A percentile compares a stretch with the other conserved stretches of the same genome.
Evolutionary conservation across 2,329 filamentous ascomycete species (phyloP).

Genomic region (Helotiales sp.): DNA sequence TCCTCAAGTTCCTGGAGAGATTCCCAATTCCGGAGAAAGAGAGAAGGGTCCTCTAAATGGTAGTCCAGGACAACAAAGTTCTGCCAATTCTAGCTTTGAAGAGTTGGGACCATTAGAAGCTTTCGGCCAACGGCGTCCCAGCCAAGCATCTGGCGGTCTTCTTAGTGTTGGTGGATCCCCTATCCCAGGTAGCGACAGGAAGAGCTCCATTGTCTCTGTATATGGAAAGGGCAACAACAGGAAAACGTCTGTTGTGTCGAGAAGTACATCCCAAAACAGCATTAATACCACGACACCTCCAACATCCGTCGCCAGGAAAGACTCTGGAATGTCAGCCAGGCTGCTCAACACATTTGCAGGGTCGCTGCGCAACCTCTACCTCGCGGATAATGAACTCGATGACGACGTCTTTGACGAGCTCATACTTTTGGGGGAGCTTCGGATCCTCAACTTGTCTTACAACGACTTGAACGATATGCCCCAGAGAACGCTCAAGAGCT

Average conservation of each 20-base stretch:
- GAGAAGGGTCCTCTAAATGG: slow-evolving; percentile 15
- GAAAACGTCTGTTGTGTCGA: slow-evolving; percentile 80
- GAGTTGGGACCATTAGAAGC: slow-evolving; percentile 70
- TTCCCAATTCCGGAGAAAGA: slow-evolving; percentile 25
- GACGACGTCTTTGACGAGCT: slow-evolving; percentile 96
- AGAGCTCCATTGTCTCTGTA: slow-evolving; percentile 81
- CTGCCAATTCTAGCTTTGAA: slow-evolving; percentile 71
- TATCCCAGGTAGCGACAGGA: slow-evolving; percentile 63
- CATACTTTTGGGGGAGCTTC: slow-evolving; percentile 76
- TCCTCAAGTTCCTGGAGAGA: slow-evolving; percentile 59
- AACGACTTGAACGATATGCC: slow-evolving; percentile 94
- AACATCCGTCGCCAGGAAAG: slow-evolving; percentile 69
- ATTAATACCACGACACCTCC: slow-evolving; percentile 43
- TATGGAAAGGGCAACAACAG: slow-evolving; percentile 78
- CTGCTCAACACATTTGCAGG: slow-evolving; percentile 84
- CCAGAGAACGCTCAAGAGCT: slow-evolving; percentile 80
- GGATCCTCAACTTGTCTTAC: slow-evolving; percentile 90
- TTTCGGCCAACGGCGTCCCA: slow-evolving; percentile 70
- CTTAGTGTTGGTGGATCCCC: slow-evolving; percentile 77
- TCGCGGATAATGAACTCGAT: slow-evolving; percentile 91
- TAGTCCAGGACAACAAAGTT: slow-evolving; percentile 37
- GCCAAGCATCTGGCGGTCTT: slow-evolving; percentile 76
- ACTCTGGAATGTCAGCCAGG: slow-evolving; percentile 81
- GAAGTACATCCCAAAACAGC: slow-evolving; percentile 54
- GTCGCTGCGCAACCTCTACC: slow-evolving; percentile 78